These are phyloP conservation scores for Physocladia obscura DNA, from an alignment of 192 early-diverging fungal genomes.

Conservation along the genomic window DNA sequence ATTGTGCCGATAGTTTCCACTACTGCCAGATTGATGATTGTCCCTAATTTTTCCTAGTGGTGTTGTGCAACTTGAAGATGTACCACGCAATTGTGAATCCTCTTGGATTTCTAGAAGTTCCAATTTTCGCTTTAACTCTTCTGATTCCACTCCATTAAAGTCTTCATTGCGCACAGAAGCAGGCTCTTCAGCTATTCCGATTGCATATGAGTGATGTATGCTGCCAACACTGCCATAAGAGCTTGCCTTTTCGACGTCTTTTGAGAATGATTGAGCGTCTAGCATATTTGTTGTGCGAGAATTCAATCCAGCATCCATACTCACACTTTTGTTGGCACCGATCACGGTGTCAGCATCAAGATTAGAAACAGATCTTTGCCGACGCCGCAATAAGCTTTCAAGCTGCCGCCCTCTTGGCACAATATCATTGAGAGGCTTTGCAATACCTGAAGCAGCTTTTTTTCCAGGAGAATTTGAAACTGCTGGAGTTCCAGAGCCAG, in stretches of 20 bases:
- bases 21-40: background rate
- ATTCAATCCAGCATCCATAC: slow-evolving; percentile 22
- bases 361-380: slow-evolving; percentile 23
- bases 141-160: slow-evolving; percentile 2
- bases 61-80: background rate
- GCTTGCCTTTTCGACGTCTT: slow-evolving; percentile 1
- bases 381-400: slow-evolving; percentile 1
- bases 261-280: background rate
- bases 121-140: slow-evolving; percentile 18
- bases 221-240: slow-evolving; percentile 15
- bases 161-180: background rate
- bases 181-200: background rate
- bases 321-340: slow-evolving; percentile 4
- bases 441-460: background rate
- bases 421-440: background rate
- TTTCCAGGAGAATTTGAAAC: background rate
- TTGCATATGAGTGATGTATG: background rate
- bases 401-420: background rate
- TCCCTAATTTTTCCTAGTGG: background rate
- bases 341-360: background rate
- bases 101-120: slow-evolving; percentile 10
- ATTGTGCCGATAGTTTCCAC: background rate
- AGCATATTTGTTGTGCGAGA: background rate
- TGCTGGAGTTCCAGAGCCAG: background rate
- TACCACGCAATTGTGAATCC: background rate